Evolutionary conservation across 805 yeast species (phyloP).

Genomic region (Allodekkera sacchari): DNA sequence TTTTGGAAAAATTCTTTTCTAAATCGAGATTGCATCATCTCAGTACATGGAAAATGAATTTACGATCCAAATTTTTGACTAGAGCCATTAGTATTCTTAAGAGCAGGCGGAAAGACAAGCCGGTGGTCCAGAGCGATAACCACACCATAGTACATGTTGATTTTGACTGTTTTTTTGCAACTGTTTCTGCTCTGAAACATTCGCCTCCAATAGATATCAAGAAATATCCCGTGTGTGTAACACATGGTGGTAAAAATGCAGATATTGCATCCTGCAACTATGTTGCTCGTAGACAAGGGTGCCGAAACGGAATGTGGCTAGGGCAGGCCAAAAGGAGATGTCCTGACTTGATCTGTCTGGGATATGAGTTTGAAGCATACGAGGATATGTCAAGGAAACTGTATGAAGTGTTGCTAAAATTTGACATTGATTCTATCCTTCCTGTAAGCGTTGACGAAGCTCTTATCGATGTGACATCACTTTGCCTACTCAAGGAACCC

Average conservation of each 20-base stretch:
- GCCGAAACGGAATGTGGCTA: constrained; percentile 88
- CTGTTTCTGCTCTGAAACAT: constrained; percentile 59
- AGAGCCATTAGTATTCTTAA: constrained; percentile 28
- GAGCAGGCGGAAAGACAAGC: constrained; percentile 4
- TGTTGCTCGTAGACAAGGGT: constrained; percentile 70
- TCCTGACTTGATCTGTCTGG: constrained; percentile 50
- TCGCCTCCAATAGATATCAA: constrained; percentile 42
- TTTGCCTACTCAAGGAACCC: constrained; percentile 14
- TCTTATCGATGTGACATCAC: constrained; percentile 49
- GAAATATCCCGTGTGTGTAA: constrained; percentile 50
- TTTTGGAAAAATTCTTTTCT: constrained; percentile 61
- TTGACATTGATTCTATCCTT: constrained; percentile 42
- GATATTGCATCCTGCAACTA: constrained; percentile 93
- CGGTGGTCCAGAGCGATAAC: no score
- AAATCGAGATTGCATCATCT: constrained; percentile 84
- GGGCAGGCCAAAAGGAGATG: constrained; percentile 55
- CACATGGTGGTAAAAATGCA: constrained; percentile 52
- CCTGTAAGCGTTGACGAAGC: constrained; percentile 95
- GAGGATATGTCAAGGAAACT: constrained; percentile 56
- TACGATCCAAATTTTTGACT: constrained; percentile 52
- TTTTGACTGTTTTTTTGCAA: constrained; percentile 90
- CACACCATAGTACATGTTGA: constrained; percentile 88
- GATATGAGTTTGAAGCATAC: constrained; percentile 69
- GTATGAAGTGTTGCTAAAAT: constrained; percentile 47
- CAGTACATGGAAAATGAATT: constrained; percentile 76